phyloP scores from a whole-genome alignment of 208 protist genomes.

The Wallacemonas sp. region DNA sequence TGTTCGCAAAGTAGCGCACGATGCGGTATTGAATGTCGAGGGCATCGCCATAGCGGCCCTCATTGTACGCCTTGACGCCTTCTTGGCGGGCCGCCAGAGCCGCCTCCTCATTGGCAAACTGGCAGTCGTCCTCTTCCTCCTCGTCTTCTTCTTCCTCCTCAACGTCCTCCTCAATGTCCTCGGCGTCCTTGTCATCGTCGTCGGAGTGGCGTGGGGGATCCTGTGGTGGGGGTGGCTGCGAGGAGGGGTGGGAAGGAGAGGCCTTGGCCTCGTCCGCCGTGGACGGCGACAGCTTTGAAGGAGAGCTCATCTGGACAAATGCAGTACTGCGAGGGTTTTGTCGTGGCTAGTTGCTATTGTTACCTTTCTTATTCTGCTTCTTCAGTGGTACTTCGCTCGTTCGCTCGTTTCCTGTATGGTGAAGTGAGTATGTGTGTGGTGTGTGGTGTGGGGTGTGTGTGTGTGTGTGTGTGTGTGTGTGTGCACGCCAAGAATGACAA shows the following conservation, averaged over 20 bases:
- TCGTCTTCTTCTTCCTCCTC: constrained; percentile 30
- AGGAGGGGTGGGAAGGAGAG: not conserved
- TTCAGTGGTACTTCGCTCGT: too few species aligned
- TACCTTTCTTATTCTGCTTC: not conserved
- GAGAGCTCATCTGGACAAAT: constrained; percentile 15
- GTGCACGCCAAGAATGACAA: not conserved
- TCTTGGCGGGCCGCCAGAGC: constrained; percentile 46
- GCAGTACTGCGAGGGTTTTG: too few species aligned
- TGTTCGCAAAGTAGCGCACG: constrained; percentile 76
- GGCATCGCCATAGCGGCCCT: constrained; percentile 59
- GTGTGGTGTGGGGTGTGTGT: not conserved
- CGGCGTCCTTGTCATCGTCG: constrained; percentile 18
- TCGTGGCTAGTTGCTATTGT: not conserved
- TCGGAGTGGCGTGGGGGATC: not conserved
- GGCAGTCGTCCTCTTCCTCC: constrained; percentile 37
- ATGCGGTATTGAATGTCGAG: constrained; percentile 79
- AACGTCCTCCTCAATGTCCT: constrained; percentile 18
- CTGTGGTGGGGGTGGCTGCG: not conserved
- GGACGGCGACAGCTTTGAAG: constrained; percentile 7
- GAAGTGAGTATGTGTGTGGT: not conserved
- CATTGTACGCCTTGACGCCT: constrained; percentile 72
- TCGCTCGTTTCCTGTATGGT: not conserved
- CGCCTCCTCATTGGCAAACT: constrained; percentile 65
- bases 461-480: not conserved
- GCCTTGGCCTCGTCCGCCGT: not conserved